Conservation (phyloP, 768 basidiomycete species). For the Leccinum olivaceopallidum region DNA sequence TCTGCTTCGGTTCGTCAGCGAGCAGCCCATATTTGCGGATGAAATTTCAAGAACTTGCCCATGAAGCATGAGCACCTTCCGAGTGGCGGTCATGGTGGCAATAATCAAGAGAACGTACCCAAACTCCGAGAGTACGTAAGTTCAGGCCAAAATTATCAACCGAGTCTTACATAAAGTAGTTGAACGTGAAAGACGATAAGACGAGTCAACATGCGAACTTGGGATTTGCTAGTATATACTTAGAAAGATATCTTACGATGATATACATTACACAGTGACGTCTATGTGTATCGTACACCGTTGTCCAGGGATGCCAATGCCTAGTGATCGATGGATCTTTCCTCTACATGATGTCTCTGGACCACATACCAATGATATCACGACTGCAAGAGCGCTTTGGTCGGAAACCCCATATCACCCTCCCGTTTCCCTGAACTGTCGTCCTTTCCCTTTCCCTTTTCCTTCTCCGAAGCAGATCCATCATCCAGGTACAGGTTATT, state of each 20-base stretch:
- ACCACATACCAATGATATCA: not conserved
- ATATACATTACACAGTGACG: not conserved
- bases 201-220: too few relatives aligned
- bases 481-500: slow-evolving; percentile 77
- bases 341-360: not conserved
- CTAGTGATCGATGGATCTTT: not conserved
- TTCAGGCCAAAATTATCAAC: not conserved
- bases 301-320: not conserved
- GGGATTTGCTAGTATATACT: not conserved
- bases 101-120: not conserved
- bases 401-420: slow-evolving; percentile 15
- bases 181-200: not conserved
- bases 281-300: slow-evolving; percentile 5
- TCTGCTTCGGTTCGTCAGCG: slow-evolving; percentile 35
- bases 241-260: not conserved
- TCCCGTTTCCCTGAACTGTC: slow-evolving; percentile 29
- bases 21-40: not conserved
- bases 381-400: slow-evolving; percentile 12
- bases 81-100: slow-evolving; percentile 22
- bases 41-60: slow-evolving; percentile 33
- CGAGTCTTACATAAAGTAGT: not conserved
- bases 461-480: slow-evolving; percentile 34
- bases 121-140: not conserved
- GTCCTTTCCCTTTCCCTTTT: slow-evolving; percentile 41
- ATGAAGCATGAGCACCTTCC: slow-evolving; percentile 47